Evolutionary conservation across 2,329 filamentous ascomycete genomes (phyloP).

Genomic region (Parafenestella ontariensis): DNA sequence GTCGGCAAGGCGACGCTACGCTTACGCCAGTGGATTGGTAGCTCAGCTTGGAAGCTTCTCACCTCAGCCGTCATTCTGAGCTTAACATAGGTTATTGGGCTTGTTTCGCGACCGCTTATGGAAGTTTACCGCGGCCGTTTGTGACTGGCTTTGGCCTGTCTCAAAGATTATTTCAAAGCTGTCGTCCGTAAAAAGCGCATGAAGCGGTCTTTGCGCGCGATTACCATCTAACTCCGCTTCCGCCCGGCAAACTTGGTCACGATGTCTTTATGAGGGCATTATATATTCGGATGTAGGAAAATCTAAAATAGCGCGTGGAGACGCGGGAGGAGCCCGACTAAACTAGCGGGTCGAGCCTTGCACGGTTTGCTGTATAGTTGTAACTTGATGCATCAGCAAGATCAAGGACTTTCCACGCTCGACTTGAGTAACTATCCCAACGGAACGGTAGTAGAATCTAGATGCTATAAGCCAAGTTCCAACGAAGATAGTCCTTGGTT

Average conservation of each 20-base stretch:
- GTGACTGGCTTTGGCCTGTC: background rate
- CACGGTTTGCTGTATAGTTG: background rate
- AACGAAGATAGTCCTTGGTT: conserved; percentile 1
- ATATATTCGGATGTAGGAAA: conserved; percentile 5
- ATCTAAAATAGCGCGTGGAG: conserved; percentile 15
- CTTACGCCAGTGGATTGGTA: conserved; percentile 6
- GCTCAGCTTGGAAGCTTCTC: conserved; percentile 7
- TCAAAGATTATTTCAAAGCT: background rate
- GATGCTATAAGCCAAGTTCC: background rate
- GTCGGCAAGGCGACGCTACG: background rate
- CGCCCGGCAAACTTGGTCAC: background rate
- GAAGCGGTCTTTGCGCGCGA: background rate
- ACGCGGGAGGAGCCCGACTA: conserved; percentile 12
- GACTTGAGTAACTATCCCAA: background rate
- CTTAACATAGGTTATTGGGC: background rate
- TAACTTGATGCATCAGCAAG: background rate
- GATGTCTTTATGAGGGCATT: background rate
- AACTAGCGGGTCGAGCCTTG: background rate
- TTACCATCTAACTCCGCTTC: background rate
- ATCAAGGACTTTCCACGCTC: background rate
- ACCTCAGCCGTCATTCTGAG: background rate
- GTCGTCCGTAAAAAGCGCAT: background rate
- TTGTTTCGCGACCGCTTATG: background rate
- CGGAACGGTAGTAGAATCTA: background rate
- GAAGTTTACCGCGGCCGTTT: background rate